These are phyloP conservation scores for Capsella rubella DNA, from an alignment of 441 rosid genomes.

Conservation along the genomic window DNA sequence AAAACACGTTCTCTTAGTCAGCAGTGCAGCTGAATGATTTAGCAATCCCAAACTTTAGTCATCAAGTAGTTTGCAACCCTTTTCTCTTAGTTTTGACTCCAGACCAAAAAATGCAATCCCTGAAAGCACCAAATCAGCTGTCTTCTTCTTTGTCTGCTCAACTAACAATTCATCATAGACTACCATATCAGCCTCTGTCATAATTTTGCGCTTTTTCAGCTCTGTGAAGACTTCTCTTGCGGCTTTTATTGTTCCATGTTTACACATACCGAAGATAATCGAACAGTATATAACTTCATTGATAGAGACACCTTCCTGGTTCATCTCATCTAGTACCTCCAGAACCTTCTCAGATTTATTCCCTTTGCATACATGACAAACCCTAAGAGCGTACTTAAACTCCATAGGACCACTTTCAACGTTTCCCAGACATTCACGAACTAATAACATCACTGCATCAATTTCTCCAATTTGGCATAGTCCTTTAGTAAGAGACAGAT, in stretches of 20 bases:
- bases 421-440: constrained; percentile 83
- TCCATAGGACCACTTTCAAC: constrained; percentile 75
- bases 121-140: constrained; percentile 77
- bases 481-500: constrained; percentile 69
- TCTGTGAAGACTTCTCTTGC: constrained; percentile 73
- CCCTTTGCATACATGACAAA: constrained; percentile 68
- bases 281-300: constrained; percentile 69
- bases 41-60: constrained; percentile 4
- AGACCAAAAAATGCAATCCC: constrained; percentile 89
- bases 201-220: constrained; percentile 57
- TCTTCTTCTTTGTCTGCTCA: constrained; percentile 83
- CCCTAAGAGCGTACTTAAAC: constrained; percentile 70
- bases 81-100: constrained; percentile 79
- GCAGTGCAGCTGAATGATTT: constrained; percentile 10
- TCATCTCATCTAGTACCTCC: constrained; percentile 79
- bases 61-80: constrained; percentile 65
- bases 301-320: constrained; percentile 64
- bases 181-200: constrained; percentile 70
- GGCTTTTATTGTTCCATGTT: constrained; percentile 77
- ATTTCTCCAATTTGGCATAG: constrained; percentile 84
- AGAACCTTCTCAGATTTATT: constrained; percentile 64
- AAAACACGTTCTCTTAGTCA: background rate
- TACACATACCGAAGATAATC: constrained; percentile 77
- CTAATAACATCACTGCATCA: constrained; percentile 82
- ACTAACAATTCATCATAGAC: constrained; percentile 77